These are phyloP conservation scores for Dendrobium catenatum DNA, from an alignment of 106 monocot genomes.

Conservation along the genomic window DNA sequence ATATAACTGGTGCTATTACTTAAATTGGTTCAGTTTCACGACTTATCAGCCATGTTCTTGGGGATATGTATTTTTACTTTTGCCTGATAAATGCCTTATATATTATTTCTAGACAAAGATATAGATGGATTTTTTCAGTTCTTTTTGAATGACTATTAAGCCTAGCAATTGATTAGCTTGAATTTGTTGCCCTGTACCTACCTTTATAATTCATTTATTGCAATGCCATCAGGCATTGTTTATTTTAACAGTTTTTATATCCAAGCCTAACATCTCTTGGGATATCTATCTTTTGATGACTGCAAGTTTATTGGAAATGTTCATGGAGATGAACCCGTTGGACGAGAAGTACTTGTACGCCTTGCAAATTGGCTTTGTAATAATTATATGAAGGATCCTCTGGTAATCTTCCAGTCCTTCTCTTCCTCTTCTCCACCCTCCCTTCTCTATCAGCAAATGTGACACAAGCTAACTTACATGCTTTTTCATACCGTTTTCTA, in stretches of 20 bases:
- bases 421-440: neutral
- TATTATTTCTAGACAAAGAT: neutral
- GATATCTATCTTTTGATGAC: conserved; percentile 1
- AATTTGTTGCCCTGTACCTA: neutral
- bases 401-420: conserved; percentile 30
- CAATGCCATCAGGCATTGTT: conserved; percentile 1
- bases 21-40: neutral
- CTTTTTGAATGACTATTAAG: neutral
- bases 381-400: conserved; percentile 75
- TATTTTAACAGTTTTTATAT: neutral
- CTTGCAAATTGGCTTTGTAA: conserved; percentile 83
- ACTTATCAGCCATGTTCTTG: neutral
- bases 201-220: neutral
- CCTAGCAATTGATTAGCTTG: neutral
- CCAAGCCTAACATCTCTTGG: neutral
- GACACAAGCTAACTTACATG: neutral
- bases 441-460: neutral
- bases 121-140: neutral
- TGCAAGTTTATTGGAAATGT: conserved; percentile 88
- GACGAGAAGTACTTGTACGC: conserved; percentile 62
- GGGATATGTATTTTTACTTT: neutral
- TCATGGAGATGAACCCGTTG: conserved; percentile 94
- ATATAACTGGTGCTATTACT: neutral
- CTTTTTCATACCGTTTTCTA: neutral
- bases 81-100: neutral